Conservation (phyloP, 495 filamentous ascomycete species). For the Penicillium ochrochloron region DNA sequence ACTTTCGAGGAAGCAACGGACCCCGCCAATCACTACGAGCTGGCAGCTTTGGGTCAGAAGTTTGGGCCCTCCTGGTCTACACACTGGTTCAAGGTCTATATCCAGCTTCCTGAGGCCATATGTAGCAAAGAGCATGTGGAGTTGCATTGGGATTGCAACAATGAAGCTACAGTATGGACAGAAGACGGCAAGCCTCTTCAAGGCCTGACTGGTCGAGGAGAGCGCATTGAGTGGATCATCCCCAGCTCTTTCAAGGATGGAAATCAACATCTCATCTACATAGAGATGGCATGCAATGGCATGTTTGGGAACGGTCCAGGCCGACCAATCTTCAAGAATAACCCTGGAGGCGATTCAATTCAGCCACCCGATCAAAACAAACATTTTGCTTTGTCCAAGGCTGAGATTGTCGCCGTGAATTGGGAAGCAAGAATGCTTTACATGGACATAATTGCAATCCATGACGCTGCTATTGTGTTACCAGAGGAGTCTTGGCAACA, state of each 20-base stretch:
- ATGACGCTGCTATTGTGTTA: constrained; percentile 81
- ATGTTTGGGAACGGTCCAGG: constrained; percentile 89
- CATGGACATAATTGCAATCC: constrained; percentile 94
- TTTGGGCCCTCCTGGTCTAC: constrained; percentile 98
- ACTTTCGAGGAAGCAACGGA: constrained; percentile 83
- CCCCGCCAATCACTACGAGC: constrained; percentile 71
- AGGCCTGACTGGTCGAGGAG: constrained; percentile 87
- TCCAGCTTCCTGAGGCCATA: constrained; percentile 76
- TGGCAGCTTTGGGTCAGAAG: constrained; percentile 71
- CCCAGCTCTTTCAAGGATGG: constrained; percentile 80
- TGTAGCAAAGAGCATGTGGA: constrained; percentile 76
- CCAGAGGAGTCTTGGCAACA: constrained; percentile 80
- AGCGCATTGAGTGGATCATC: constrained; percentile 90
- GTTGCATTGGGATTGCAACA: constrained; percentile 93
- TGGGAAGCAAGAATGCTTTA: constrained; percentile 78
- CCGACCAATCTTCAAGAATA: constrained; percentile 8
- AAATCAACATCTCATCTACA: constrained; percentile 83
- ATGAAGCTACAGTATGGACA: constrained; percentile 89
- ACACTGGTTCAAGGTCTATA: constrained; percentile 87
- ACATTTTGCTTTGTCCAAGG: constrained; percentile 72
- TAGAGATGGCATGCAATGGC: constrained; percentile 97
- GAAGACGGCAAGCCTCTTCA: constrained; percentile 87
- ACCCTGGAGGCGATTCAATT: constrained; percentile 78
- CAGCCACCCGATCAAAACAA: constrained; percentile 85
- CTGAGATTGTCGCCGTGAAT: constrained; percentile 88